Evolutionary conservation across 495 filamentous ascomycete species (phyloP).

Genomic region (Xylaria curta): DNA sequence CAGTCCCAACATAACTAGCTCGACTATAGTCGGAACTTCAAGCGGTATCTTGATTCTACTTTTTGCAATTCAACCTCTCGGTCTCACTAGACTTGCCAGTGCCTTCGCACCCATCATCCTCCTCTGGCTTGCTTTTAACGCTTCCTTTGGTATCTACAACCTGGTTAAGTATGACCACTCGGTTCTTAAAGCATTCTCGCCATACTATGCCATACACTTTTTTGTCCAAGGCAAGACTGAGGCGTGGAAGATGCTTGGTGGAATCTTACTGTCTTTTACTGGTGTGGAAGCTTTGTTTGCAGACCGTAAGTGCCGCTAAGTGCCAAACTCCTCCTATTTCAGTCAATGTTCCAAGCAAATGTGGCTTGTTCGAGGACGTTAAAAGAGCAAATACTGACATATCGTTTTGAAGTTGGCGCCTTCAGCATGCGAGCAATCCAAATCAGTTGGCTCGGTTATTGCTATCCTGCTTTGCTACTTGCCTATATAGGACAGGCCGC

Average conservation of each 20-base stretch:
- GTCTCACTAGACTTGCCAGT: constrained; percentile 67
- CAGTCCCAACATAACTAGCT: constrained; percentile 51
- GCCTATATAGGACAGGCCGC: constrained; percentile 79
- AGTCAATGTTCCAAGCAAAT: neutral
- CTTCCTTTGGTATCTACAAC: constrained; percentile 73
- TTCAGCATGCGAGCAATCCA: constrained; percentile 68
- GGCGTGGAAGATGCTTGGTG: constrained; percentile 73
- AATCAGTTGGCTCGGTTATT: constrained; percentile 67
- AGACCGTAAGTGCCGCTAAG: constrained; percentile 46
- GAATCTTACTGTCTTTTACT: constrained; percentile 73
- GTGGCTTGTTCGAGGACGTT: neutral
- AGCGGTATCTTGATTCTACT: constrained; percentile 73
- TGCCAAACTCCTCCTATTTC: neutral
- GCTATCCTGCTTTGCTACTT: constrained; percentile 71
- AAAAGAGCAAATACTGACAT: neutral
- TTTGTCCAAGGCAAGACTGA: constrained; percentile 65
- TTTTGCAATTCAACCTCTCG: constrained; percentile 74
- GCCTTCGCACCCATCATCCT: constrained; percentile 76
- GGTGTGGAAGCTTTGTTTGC: constrained; percentile 79
- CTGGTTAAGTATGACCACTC: constrained; percentile 66
- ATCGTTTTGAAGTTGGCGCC: constrained; percentile 56
- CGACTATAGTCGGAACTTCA: constrained; percentile 68
- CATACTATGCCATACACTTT: constrained; percentile 66
- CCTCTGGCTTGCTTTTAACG: constrained; percentile 74
- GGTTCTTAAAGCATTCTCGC: constrained; percentile 73